Evolutionary conservation across 169 alveolate genomes (phyloP).

Genomic region (Plasmodium gaboni): DNA sequence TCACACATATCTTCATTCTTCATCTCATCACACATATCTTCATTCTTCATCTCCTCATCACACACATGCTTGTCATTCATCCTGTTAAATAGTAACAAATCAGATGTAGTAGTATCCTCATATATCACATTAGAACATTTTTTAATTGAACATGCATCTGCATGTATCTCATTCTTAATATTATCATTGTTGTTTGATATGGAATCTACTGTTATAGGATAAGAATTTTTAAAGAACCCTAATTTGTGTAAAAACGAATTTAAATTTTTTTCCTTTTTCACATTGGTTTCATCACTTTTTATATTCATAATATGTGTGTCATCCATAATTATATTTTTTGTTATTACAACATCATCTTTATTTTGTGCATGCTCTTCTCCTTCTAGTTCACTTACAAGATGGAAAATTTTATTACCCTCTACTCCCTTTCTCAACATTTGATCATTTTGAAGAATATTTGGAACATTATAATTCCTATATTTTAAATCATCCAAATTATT

Average conservation of each 20-base stretch:
- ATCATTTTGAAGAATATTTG: background rate
- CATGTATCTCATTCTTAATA: background rate
- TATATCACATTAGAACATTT: background rate
- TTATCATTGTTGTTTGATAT: background rate
- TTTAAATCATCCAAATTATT: background rate
- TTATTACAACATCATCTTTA: background rate
- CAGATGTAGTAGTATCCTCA: background rate
- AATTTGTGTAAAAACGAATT: conserved; percentile 56
- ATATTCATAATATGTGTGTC: background rate
- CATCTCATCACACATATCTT: background rate
- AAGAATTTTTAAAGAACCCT: conserved; percentile 40
- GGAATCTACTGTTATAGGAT: too few relatives aligned
- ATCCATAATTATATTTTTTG: background rate
- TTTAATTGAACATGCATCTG: background rate
- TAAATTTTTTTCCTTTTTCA: conserved; percentile 40
- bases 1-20: background rate
- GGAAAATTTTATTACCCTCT: background rate
- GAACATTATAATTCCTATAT: background rate
- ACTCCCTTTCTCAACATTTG: background rate
- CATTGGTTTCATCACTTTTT: background rate
- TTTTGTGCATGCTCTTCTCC: background rate
- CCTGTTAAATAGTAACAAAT: background rate
- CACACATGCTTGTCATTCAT: background rate
- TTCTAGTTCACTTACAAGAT: background rate
- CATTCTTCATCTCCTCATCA: background rate